Conservation (phyloP, 2,329 filamentous ascomycete genomes). For the Metarhizium brunneum region DNA sequence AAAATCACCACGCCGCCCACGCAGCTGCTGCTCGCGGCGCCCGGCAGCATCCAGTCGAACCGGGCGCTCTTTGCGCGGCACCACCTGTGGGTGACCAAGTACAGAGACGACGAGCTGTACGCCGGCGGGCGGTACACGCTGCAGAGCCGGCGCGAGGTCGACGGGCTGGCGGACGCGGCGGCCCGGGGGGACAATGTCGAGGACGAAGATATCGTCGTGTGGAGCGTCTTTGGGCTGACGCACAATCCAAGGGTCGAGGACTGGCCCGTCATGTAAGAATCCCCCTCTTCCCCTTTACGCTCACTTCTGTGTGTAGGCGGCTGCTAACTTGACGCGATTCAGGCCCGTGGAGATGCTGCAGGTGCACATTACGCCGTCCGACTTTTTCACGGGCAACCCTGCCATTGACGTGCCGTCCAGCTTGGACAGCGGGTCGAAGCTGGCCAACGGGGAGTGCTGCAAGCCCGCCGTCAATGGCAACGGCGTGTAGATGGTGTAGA, state of each 20-base stretch:
- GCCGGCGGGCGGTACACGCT: conserved; percentile 34
- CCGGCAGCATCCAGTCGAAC: conserved; percentile 27
- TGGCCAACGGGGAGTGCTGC: background rate
- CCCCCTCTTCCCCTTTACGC: background rate
- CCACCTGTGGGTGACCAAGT: conserved; percentile 36
- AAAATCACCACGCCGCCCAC: conserved; percentile 32
- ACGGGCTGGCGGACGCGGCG: conserved; percentile 29
- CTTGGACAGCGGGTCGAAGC: conserved; percentile 14
- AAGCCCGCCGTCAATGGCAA: background rate
- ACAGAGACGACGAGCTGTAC: conserved; percentile 35
- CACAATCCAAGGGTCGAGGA: conserved; percentile 58
- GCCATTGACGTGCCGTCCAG: conserved; percentile 35
- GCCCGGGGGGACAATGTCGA: conserved; percentile 35
- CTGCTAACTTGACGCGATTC: background rate
- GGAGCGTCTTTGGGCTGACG: conserved; percentile 51
- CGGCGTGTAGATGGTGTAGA: background rate
- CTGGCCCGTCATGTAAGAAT: conserved; percentile 34
- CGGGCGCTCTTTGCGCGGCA: conserved; percentile 34
- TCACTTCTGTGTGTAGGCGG: background rate
- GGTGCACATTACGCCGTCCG: conserved; percentile 34
- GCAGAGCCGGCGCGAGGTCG: conserved; percentile 27
- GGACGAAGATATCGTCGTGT: conserved; percentile 45
- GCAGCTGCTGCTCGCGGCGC: conserved; percentile 30
- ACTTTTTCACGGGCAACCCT: conserved; percentile 39
- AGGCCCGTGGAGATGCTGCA: conserved; percentile 46